Conservation (phyloP, 2,329 filamentous ascomycete species). For the Parascedosporium putredinis region DNA sequence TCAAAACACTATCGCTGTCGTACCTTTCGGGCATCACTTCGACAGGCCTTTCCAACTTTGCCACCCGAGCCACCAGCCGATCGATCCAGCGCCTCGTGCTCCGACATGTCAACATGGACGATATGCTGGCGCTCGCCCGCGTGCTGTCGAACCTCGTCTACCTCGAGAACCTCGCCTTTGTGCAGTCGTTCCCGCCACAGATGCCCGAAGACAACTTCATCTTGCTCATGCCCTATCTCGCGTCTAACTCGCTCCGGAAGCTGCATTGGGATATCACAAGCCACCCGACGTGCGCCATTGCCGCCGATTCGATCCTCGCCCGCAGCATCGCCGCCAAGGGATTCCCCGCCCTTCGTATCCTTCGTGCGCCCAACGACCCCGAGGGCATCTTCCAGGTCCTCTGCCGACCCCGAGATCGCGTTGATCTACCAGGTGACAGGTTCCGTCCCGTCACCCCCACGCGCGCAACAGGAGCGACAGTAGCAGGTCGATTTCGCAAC, state of each 20-base stretch:
- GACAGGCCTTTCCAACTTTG: constrained; percentile 45
- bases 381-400: constrained; percentile 59
- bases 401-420: constrained; percentile 50
- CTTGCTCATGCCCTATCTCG: constrained; percentile 55
- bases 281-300: constrained; percentile 29
- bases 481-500: not conserved
- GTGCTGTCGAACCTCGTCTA: constrained; percentile 43
- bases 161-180: constrained; percentile 40
- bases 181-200: constrained; percentile 43
- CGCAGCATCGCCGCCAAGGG: constrained; percentile 49
- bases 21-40: constrained; percentile 46
- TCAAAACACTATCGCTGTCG: constrained; percentile 44
- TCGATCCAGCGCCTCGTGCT: constrained; percentile 40
- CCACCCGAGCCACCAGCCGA: constrained; percentile 35
- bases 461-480: constrained; percentile 6
- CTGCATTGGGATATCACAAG: constrained; percentile 58
- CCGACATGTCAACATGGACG: constrained; percentile 44
- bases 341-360: constrained; percentile 49
- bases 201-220: constrained; percentile 44
- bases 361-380: constrained; percentile 59
- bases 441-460: constrained; percentile 19
- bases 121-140: constrained; percentile 46
- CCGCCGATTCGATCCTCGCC: constrained; percentile 53
- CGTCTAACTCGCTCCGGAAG: constrained; percentile 38
- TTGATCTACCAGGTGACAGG: constrained; percentile 40